Evolutionary conservation across 2,329 filamentous ascomycete genomes (phyloP), one percentile per base, ranked within the genome.

Genomic region (Camptophora hylomeconis): DNA sequence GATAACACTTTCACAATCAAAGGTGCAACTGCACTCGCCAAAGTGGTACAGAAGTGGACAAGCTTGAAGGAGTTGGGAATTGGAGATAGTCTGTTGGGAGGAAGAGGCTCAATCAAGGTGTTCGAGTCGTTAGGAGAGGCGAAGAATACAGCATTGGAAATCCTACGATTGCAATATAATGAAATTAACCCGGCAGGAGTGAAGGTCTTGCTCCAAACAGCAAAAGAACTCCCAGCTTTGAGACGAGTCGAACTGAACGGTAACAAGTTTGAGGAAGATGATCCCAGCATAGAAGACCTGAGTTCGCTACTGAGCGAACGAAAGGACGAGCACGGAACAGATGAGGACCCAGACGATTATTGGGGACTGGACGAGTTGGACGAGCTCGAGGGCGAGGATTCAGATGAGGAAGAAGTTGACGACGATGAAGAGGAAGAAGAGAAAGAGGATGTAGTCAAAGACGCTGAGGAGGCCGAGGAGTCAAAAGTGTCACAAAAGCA

Each of bases 1-100:
- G 89, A 98, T 60, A 98, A 98, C 60, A 95, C 89, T 0, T 95
- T 95, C 53, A 95, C 87, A 7, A 56, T 77, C 20, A 65, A 69
- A 38, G 89, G 86, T 14, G 81, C 82, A 17, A 76, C 66, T 45
- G 82, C 83, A 7, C 66, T 98, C 30, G 76, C 81, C 20, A 70
- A 67, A 42, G 81, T 83, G 5, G 67, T 87, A 13, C 65, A 70
- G 1, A 67, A 67, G 33, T 98, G 87, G 87, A 56, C 68, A 0
- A 62, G 72, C 20, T 63, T 98, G 26, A 67, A 72, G 41, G 89
- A 95, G 56, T 68, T 98, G 9, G 86, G 82, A 20, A 71, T 95
- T 8, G 81, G 84, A 23, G 89, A 98, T 54, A 93, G 82, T 31
- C 65, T 93, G 26, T 66, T 98, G 26, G 73, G 79, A 33, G 71